Percentiles rank a stretch among this genome's conserved stretches.
These are phyloP conservation scores for Colletotrichum cordylinicola DNA, from an alignment of 2,329 filamentous ascomycete species.

Conservation along the genomic window DNA sequence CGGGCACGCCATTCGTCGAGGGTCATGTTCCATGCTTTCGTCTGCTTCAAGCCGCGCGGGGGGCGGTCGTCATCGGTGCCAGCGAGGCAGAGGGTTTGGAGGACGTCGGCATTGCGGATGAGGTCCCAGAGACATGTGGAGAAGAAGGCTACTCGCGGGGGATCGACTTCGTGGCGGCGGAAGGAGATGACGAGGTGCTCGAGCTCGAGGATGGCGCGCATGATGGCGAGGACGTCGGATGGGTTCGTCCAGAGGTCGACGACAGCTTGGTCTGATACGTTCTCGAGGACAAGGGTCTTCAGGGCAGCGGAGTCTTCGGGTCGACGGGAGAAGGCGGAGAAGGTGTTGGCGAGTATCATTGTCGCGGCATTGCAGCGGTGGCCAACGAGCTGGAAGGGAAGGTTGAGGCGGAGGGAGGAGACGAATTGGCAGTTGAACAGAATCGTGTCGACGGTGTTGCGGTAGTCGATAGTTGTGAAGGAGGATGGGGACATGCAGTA, in stretches of 20 bases:
- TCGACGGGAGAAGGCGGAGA: conserved; percentile 52
- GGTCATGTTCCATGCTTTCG: conserved; percentile 39
- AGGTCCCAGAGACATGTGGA: conserved; percentile 55
- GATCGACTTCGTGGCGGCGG: conserved; percentile 47
- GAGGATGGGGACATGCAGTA: conserved; percentile 55
- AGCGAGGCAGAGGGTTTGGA: conserved; percentile 54
- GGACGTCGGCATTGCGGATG: conserved; percentile 47
- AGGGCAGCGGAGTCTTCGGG: conserved; percentile 49
- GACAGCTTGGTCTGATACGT: conserved; percentile 53
- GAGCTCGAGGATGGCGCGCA: conserved; percentile 44
- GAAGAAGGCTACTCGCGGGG: conserved; percentile 37
- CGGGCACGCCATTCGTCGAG: conserved; percentile 45
- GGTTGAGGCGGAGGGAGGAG: conserved; percentile 52
- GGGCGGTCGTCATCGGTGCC: conserved; percentile 48
- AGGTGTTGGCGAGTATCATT: conserved; percentile 56
- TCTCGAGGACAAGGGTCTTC: conserved; percentile 54
- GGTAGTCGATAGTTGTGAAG: conserved; percentile 57
- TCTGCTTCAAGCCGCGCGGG: conserved; percentile 41
- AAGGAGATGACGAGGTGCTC: conserved; percentile 52
- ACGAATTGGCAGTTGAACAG: conserved; percentile 50
- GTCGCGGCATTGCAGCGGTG: conserved; percentile 51
- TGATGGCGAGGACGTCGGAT: conserved; percentile 55
- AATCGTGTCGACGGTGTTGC: conserved; percentile 43
- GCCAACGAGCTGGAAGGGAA: conserved; percentile 57
- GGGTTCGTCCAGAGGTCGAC: conserved; percentile 57